phyloP scores from a whole-genome alignment of 228 moss, liverwort and hornwort species.

The Sphagnum magellanicum region DNA sequence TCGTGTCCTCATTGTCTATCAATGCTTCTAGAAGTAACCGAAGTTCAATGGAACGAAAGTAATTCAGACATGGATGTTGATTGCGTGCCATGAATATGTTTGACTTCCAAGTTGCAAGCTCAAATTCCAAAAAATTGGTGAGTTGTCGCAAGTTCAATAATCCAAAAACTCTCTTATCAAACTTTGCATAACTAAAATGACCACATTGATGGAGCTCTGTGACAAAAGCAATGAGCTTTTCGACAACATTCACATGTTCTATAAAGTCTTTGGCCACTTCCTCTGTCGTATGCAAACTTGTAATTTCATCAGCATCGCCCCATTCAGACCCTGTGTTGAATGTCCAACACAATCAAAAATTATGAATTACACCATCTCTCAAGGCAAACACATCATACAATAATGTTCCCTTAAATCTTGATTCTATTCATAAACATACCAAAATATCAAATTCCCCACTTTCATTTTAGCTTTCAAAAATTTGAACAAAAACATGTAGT shows the following conservation, averaged over 20 bases:
- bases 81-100: conserved; percentile 30
- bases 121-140: conserved; percentile 14
- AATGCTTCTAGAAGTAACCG: conserved; percentile 40
- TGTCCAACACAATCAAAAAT: too few relatives aligned
- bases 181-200: conserved; percentile 33
- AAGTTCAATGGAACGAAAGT: conserved; percentile 43
- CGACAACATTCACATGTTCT: conserved; percentile 49
- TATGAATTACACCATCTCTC: too few relatives aligned
- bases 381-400: too few relatives aligned
- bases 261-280: conserved; percentile 35
- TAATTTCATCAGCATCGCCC: too few relatives aligned
- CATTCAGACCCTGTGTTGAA: too few relatives aligned
- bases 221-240: conserved; percentile 38
- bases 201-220: conserved; percentile 48
- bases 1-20: background rate
- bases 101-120: conserved; percentile 37
- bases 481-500: too few relatives aligned
- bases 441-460: too few relatives aligned
- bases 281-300: background rate
- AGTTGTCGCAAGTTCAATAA: conserved; percentile 25
- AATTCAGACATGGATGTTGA: conserved; percentile 33
- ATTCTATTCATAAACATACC: too few relatives aligned
- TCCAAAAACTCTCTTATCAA: conserved; percentile 26
- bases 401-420: too few relatives aligned
- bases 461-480: too few relatives aligned